phyloP scores from a whole-genome alignment of 2,329 filamentous ascomycete species.

The Cladophialophora exuberans region DNA sequence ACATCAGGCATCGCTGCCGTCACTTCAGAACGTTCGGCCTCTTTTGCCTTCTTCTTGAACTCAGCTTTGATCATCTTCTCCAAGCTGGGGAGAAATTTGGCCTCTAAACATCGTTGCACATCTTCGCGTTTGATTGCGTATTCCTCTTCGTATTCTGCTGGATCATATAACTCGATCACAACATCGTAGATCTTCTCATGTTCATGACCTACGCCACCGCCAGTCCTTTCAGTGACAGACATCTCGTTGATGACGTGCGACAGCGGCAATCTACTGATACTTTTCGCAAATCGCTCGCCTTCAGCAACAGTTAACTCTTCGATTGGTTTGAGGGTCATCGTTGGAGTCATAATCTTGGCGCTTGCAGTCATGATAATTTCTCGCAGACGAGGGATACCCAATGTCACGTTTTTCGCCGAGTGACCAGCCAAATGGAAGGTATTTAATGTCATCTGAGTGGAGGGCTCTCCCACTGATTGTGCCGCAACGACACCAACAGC shows the following conservation, averaged over 20 bases:
- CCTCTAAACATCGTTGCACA: conserved; percentile 78
- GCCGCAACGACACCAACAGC: conserved; percentile 96
- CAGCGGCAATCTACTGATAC: conserved; percentile 82
- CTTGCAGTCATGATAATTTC: conserved; percentile 99
- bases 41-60: conserved; percentile 73
- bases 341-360: conserved; percentile 82
- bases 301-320: conserved; percentile 70
- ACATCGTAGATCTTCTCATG: conserved; percentile 86
- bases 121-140: conserved; percentile 82
- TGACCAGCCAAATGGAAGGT: conserved; percentile 99
- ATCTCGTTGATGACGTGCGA: conserved; percentile 82
- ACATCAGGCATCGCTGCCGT: conserved; percentile 78
- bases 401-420: conserved; percentile 96
- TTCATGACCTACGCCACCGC: conserved; percentile 67
- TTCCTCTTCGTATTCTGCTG: conserved; percentile 78
- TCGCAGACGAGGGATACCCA: conserved; percentile 94
- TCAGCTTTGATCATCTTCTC: conserved; percentile 73
- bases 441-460: conserved; percentile 98
- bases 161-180: conserved; percentile 79
- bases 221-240: conserved; percentile 77
- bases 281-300: conserved; percentile 82
- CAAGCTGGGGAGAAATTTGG: conserved; percentile 73
- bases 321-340: conserved; percentile 82
- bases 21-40: conserved; percentile 57
- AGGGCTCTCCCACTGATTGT: conserved; percentile 95